Evolutionary conservation across 1,139 yeast genomes (phyloP), one percentile per base, ranked within the genome.

Genomic region (Candida tetrigidarum): DNA sequence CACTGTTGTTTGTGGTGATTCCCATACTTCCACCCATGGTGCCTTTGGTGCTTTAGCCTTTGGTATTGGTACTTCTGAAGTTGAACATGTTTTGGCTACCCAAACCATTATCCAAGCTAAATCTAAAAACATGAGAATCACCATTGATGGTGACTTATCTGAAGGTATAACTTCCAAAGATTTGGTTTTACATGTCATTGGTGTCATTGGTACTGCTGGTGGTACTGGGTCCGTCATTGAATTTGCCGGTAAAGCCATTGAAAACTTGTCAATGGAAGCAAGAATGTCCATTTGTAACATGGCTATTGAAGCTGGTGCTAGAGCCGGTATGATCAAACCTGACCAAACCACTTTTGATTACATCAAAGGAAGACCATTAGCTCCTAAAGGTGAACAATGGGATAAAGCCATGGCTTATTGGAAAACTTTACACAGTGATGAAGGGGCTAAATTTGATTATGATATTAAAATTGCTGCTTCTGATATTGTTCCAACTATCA

Each of bases 281-380:
- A 83, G 99, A 71, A 93, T 93, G 99, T 91, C 98, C 42, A 93
- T 93, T 73, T 93, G 99, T 79, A 93, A 93, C 67, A 93, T 93
- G 99, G 84, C 97, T 39, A 92, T 93, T 59, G 99, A 93, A 73
- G 99, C 86, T 48, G 99, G 99, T 71, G 99, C 99, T 23, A 86
- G 99, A 72, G 99, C 99, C 19, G 99, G 99, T 71, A 90, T 93
- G 97, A 92, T 93, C 62, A 88, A 86, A 53, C 99, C 99, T 10
- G 99, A 93, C 64, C 86, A 91, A 54, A 83, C 67, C 46, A 92
- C 98, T 19, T 89, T 86, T 61, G 84, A 86, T 45, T 93, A 93
- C 69, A 78, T 93, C 57, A 84, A 92, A 71, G 96, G 96, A 49
- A 81, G 97, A 64, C 97, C 98, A 37, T 78, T 93, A 58, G 95